Conservation (phyloP, 768 basidiomycete genomes). For the Nidularia sp. region DNA sequence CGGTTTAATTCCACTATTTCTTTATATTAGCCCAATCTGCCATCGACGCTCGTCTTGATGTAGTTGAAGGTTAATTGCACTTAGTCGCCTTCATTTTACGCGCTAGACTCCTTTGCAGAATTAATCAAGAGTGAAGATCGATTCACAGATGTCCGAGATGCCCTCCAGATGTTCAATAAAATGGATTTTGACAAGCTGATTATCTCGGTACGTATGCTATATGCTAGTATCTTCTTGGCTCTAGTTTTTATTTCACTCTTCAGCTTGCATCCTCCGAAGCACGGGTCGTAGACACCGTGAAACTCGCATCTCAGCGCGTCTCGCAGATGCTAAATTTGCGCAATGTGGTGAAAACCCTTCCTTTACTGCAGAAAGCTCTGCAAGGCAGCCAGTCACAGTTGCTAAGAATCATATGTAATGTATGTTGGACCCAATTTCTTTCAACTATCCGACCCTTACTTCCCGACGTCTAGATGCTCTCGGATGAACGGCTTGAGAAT, state of each 20-base stretch:
- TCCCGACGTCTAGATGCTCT: constrained; percentile 51
- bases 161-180: constrained; percentile 68
- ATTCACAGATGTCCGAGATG: constrained; percentile 64
- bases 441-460: background rate
- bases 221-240: background rate
- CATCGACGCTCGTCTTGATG: constrained; percentile 81
- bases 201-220: constrained; percentile 42
- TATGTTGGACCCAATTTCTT: constrained; percentile 17
- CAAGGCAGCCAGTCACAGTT: constrained; percentile 54
- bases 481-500: constrained; percentile 62
- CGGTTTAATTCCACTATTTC: constrained; percentile 2
- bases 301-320: constrained; percentile 65
- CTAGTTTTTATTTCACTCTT: background rate
- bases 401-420: constrained; percentile 58
- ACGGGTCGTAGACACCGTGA: constrained; percentile 47
- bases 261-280: constrained; percentile 69
- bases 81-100: background rate
- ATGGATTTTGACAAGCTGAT: constrained; percentile 89
- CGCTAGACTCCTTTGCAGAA: constrained; percentile 37
- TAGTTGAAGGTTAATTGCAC: constrained; percentile 62
- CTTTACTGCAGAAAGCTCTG: constrained; percentile 60
- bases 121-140: constrained; percentile 73
- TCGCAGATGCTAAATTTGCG: constrained; percentile 79
- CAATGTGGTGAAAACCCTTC: constrained; percentile 64
- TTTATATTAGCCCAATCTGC: constrained; percentile 43